Evolutionary conservation across 345 rosid species (phyloP), one percentile per base, ranked within the genome.

Genomic region (Ceriops decandra): DNA sequence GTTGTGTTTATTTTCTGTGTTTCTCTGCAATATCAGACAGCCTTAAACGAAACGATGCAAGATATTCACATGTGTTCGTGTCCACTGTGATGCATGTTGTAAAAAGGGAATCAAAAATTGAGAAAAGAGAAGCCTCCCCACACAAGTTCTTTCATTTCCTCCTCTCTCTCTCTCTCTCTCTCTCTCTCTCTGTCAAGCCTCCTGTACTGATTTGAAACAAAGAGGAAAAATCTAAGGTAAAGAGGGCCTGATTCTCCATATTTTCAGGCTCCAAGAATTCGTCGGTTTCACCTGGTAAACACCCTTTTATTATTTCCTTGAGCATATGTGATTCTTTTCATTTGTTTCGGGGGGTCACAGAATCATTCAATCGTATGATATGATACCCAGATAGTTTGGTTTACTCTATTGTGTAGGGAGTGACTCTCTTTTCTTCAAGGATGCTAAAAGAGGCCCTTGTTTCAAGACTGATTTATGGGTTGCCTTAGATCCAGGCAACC

Each of bases 41-140:
- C 75, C 66, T 70, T 70, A 64, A 74, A 63, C 76, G 78, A 74
- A 74, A 63, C 76, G 78, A 74, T 76, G 74, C 33, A 42, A 75
- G 70, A 77, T 72, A 54, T 75, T 80, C 66, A 57, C 82, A 72
- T 71, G 80, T 53, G 73, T 73, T 83, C 82, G 87, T 87, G 91
- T 82, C 91, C 68, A 59, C 0, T 22, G 58, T 2, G 58, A 54
- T 22, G 28, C 58, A 42, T 42, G 58, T 0, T 24, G 58, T 8
- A 15, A 26, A 22, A 22, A 7, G 9, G 16, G 27, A n/a, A 2
- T 20, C 7, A 54, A 22, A n/a, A 7, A 72, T 62, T 2, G 0
- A 28, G 60, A n/a, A 13, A 54, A 63, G 52, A 61, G 4, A 13
- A 2, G 56, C 69, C 38, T 63, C 72, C 67, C 71, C 73, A 13